Base-by-base conservation (phyloP, 371 early-diverging fungal species). In the Saksenaea vasiformis region DNA sequence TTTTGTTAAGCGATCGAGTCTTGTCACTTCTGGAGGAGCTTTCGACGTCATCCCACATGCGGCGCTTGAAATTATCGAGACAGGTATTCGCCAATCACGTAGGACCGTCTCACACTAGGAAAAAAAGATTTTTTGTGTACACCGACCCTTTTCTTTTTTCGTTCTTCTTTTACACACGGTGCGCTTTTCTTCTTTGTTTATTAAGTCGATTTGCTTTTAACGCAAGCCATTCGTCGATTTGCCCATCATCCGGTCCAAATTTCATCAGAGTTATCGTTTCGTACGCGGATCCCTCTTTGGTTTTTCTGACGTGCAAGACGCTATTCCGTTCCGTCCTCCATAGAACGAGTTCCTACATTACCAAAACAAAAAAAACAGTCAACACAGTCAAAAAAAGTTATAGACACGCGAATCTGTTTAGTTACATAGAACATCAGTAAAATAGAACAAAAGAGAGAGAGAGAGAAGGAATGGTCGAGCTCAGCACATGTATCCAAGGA, bases 161-260 rank as follows among this genome's bases (percentile, higher is more conserved):
- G 17, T 31, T 57, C 38, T 57, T 19, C 19, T 57, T 39, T 24
- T 47, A 22, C 51, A 22, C 51, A 37, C 17, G 38, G 54, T 54
- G 54, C n/a, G n/a, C n/a, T n/a, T n/a, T 19, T 17, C 27, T 54
- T 62, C 22, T 62, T 41, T 54, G 35, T 37, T 53, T 19, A 11
- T 63, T 24, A n/a, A 19, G 19, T 34, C 44, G 57, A 35, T 36
- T 63, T 31, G 38, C 36, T 22, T 60, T 60, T 26, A 54, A 22
- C 44, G 24, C 51, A 47, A 47, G 22, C 22, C 17, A 47, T 47
- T 26, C 53, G 26, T 66, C 56, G 55, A 51, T 56, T 59, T 67
- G 68, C 68, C 68, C 68, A 67, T 53, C 68, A 67, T 67, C 63
- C 68, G 59, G 60, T 56, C 60, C 43, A 41, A 62, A 47, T 47